Base-by-base conservation (phyloP, 768 basidiomycete species). In the Russula ochroleuca region DNA sequence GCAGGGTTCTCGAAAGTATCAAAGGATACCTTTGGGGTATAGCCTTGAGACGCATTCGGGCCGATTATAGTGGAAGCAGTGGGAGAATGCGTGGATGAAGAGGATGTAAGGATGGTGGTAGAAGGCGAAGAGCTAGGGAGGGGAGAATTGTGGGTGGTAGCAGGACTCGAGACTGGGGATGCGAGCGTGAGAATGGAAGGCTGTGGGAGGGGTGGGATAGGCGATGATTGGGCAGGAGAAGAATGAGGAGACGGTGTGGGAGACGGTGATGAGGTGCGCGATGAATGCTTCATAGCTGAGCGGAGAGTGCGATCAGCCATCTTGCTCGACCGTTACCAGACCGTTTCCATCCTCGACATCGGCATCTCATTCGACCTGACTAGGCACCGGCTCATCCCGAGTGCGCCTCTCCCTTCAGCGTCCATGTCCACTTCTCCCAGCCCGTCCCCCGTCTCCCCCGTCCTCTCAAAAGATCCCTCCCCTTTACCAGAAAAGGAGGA, bases 1-100 rank as follows among this genome's bases (percentile, higher is more conserved):
- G 79, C 83, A 13, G 86, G 80, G 72, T 92, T 90, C 76, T 92
- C 90, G 61, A 94, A 91, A 0, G 91, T 93, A 72, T 93, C 92
- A 71, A 92, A 92, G 2, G 89, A 90, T 25, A 93, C 92, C 69
- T 88, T 88, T 10, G 84, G 81, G 10, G 83, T 86, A 67, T 74
- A 73, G 10, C 73, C 70, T 51, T 73, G 70, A 53, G 71, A 65
- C 43, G 64, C 59, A 68, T 73, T 70, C 11, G 71, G 67, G n/a
- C 72, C 65, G 21, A 70, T n/a, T n/a, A n/a, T 64, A 33, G 69
- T 68, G 38, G 65, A 71, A 13, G 52, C 69, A 28, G 66, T 60
- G 23, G 65, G 61, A 10, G 65, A 66, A 11, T 59, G 57, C 31
- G 6, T 17, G 15, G 10, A 15, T 1, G 25, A 66, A 19, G 56